Conservation (phyloP, 2,329 filamentous ascomycete species). For the Pseudogymnoascus sp. region DNA sequence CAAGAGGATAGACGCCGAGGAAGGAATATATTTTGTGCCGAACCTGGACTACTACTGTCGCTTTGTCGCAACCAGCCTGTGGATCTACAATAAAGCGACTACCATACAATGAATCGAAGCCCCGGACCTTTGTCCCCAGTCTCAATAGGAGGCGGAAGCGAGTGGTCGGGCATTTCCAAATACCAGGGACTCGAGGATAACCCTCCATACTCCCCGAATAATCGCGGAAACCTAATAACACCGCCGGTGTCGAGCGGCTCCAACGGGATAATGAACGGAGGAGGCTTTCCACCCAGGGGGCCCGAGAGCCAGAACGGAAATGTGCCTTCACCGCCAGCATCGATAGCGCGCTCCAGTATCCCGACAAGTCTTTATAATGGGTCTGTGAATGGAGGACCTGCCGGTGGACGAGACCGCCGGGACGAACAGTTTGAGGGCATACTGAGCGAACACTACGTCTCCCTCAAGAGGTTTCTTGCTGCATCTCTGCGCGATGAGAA, state of each 20-base stretch:
- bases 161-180: slow-evolving; percentile 66
- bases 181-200: slow-evolving; percentile 50
- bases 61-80: slow-evolving; percentile 2
- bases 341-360: slow-evolving; percentile 76
- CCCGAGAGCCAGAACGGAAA: slow-evolving; percentile 44
- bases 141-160: slow-evolving; percentile 66
- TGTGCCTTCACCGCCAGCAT: slow-evolving; percentile 78
- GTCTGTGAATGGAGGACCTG: slow-evolving; percentile 28
- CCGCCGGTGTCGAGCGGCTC: slow-evolving; percentile 62
- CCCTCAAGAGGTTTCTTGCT: slow-evolving; percentile 61
- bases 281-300: slow-evolving; percentile 41
- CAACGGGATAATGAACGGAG: slow-evolving; percentile 54
- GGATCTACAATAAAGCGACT: slow-evolving; percentile 7
- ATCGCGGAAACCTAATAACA: slow-evolving; percentile 55
- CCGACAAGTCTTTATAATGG: slow-evolving; percentile 59
- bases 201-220: slow-evolving; percentile 42
- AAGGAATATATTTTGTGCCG: not conserved
- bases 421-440: slow-evolving; percentile 58
- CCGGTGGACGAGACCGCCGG: slow-evolving; percentile 52
- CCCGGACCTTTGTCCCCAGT: slow-evolving; percentile 74
- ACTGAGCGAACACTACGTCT: slow-evolving; percentile 71
- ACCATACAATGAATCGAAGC: slow-evolving; percentile 56
- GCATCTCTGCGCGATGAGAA: slow-evolving; percentile 66
- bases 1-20: not conserved
- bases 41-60: not conserved